Percentiles rank a stretch among this genome's conserved stretches.
Evolutionary conservation across 208 protist species (phyloP).

Genomic region (Trypanosoma boissoni): DNA sequence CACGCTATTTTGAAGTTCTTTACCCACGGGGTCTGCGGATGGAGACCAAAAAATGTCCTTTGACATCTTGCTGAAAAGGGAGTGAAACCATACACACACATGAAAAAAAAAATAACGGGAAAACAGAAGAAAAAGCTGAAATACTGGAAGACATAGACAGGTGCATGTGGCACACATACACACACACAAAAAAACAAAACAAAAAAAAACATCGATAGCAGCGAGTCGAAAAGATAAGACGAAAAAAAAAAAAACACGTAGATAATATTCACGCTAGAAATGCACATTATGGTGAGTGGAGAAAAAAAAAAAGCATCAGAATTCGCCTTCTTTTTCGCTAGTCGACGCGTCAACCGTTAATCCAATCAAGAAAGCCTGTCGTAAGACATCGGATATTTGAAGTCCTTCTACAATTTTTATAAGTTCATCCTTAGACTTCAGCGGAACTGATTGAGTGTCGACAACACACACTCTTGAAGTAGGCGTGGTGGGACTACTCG

Average conservation of each 20-base stretch:
- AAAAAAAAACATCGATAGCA: not conserved
- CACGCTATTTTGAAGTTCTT: constrained; percentile 19
- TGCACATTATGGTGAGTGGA: not conserved
- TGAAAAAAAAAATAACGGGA: not conserved
- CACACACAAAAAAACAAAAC: not conserved
- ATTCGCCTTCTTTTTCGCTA: not conserved
- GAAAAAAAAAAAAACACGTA: not conserved
- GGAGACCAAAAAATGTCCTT: constrained; percentile 19
- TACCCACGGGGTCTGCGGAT: constrained; percentile 6
- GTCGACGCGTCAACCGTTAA: constrained; percentile 17
- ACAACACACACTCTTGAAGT: constrained; percentile 12
- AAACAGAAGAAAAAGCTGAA: constrained; percentile 1
- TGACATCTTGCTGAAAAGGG: constrained; percentile 4
- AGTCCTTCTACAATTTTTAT: constrained; percentile 24
- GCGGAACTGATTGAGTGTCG: constrained; percentile 20
- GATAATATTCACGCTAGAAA: not conserved
- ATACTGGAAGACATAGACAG: not conserved
- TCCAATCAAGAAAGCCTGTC: constrained; percentile 43
- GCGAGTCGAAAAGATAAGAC: not conserved
- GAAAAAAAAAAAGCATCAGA: not conserved
- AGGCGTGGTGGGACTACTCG: not conserved
- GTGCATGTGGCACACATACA: too few relatives aligned
- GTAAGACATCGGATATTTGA: constrained; percentile 27
- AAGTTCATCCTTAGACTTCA: constrained; percentile 36
- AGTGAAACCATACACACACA: not conserved